Evolutionary conservation across 805 yeast genomes (phyloP), one percentile per base, ranked within the genome.

Genomic region (Millerago galiae): DNA sequence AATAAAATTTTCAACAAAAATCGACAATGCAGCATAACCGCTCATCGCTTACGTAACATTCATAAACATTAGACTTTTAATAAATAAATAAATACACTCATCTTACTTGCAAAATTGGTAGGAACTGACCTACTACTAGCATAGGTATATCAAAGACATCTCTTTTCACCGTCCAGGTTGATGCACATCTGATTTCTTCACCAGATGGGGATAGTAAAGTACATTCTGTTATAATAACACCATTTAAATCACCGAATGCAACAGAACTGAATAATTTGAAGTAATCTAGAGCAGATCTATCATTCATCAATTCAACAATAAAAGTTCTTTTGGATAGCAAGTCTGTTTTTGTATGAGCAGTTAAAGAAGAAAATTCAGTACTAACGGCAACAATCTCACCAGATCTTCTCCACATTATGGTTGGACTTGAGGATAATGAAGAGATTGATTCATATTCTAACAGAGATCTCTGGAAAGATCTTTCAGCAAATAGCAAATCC

Each of bases 111-210:
- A 83, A 62, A 2, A 83, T 74, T 1, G 93, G 93, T 34, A 84
- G 58, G 54, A 84, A 83, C 56, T 86, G 91, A 0, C 95, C 95
- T 35, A 84, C 81, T 15, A 86, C 78, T 55, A 86, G 66, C 86
- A 85, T 79, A 8, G 95, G 95, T 37, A 86, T 77, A 61, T 84
- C 91, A 62, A 84, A 86, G 37, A 81, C 77, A 62, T 86, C 95
- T 51, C 93, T 67, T 51, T 83, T 83, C 13, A 86, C 87, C 0
- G 95, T 86, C 89, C 93, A 83, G 13, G 86, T 86, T 34, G 87
- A 79, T 32, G 89, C 81, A 53, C 89, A 84, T 46, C 77, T 77
- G 18, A 81, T 72, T 42, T 56, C 61, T 15, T 62, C 62, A 1
- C 60, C 63, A 37, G 52, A 58, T 9, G 68, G 71, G 34, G 63